phyloP scores from a whole-genome alignment of 306 rosid species.

The Pyrus pyrifolia region DNA sequence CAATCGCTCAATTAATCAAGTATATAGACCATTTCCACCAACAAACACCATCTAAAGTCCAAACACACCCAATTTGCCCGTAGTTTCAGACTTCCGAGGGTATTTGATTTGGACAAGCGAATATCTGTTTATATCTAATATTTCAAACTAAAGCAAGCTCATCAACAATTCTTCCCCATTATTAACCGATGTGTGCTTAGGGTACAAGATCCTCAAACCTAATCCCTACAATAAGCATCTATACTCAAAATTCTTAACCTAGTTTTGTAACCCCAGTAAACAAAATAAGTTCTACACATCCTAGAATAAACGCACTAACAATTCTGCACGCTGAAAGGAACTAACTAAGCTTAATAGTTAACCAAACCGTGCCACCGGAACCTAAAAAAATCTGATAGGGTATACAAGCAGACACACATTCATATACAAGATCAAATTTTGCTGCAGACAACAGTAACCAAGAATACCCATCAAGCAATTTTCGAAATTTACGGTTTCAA shows the following conservation, averaged over 20 bases:
- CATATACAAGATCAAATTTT: slow-evolving; percentile 10
- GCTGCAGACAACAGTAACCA: slow-evolving; percentile 20
- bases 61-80: not conserved
- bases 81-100: not conserved
- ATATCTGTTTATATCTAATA: not conserved
- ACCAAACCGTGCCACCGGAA: slow-evolving; percentile 3
- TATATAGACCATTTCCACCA: slow-evolving; percentile 2
- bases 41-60: not conserved
- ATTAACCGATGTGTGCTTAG: not conserved
- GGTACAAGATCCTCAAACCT: not conserved
- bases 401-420: not conserved
- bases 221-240: not conserved
- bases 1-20: not conserved
- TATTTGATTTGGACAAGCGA: not conserved
- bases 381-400: not conserved
- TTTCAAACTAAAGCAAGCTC: not conserved
- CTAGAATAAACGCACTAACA: not conserved
- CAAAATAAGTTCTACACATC: not conserved
- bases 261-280: not conserved
- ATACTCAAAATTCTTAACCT: not conserved
- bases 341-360: not conserved
- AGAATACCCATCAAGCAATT: not conserved
- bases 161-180: not conserved
- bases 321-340: not conserved
- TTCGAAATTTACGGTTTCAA: not conserved